A percentile compares a stretch with the other conserved stretches of the same genome.
phyloP scores from a whole-genome alignment of 208 protist genomes.

The Angomonas deanei region DNA sequence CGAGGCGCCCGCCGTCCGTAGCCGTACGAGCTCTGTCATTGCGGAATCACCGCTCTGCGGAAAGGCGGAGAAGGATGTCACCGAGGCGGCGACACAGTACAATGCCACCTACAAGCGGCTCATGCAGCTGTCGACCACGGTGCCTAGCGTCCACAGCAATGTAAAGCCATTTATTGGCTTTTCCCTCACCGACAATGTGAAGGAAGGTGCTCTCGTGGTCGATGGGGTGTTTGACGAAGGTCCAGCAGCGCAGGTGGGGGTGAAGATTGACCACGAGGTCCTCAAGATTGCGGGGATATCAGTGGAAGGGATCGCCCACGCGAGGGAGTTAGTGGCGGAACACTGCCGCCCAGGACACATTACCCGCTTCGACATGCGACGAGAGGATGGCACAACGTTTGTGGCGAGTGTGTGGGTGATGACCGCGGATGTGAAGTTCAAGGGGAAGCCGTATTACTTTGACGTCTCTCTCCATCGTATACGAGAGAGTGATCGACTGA shows the following conservation, averaged over 20 bases:
- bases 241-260: slow-evolving; percentile 24
- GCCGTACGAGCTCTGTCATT: background rate
- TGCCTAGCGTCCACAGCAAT: slow-evolving; percentile 6
- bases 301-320: slow-evolving; percentile 12
- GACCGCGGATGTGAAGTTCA: slow-evolving; percentile 30
- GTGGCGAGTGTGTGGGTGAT: slow-evolving; percentile 36
- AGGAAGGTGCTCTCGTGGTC: slow-evolving; percentile 27
- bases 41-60: background rate
- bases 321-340: slow-evolving; percentile 19
- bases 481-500: slow-evolving; percentile 29
- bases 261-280: slow-evolving; percentile 36
- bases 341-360: slow-evolving; percentile 29
- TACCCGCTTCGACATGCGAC: slow-evolving; percentile 13
- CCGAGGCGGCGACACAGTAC: slow-evolving; percentile 15
- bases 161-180: slow-evolving; percentile 37
- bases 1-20: background rate
- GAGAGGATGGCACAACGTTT: slow-evolving; percentile 17
- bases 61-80: slow-evolving; percentile 5
- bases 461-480: slow-evolving; percentile 25
- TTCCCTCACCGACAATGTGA: slow-evolving; percentile 39
- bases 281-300: slow-evolving; percentile 15
- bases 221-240: slow-evolving; percentile 34
- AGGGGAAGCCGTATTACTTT: slow-evolving; percentile 39
- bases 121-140: slow-evolving; percentile 16
- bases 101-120: slow-evolving; percentile 9